A percentile compares a stretch with the other conserved stretches of the same genome.
phyloP scores from a whole-genome alignment of 495 filamentous ascomycete genomes.

The Penicillium ochrochloron region DNA sequence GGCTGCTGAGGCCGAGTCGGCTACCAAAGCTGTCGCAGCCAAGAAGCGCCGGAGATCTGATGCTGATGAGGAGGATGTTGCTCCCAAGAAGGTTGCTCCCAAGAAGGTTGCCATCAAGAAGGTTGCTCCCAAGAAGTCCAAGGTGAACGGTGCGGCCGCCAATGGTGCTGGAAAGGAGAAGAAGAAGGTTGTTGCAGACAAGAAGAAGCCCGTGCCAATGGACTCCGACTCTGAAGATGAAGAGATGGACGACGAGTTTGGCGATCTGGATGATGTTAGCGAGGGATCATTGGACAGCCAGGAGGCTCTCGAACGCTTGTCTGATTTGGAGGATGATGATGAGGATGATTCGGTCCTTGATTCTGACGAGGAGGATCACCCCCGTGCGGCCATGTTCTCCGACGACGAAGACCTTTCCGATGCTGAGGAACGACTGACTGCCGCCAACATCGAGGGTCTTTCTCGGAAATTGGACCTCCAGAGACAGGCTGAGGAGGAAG shows the following conservation, averaged over 20 bases:
- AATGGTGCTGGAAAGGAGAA: conserved; percentile 43
- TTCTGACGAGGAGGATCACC: conserved; percentile 67
- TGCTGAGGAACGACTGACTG: conserved; percentile 87
- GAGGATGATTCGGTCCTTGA: conserved; percentile 71
- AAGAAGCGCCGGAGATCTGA: conserved; percentile 72
- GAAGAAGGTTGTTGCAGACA: conserved; percentile 44
- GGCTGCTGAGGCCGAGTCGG: conserved; percentile 55
- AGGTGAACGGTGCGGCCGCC: conserved; percentile 43
- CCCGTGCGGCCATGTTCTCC: conserved; percentile 76
- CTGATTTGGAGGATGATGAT: conserved; percentile 58
- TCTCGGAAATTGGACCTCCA: conserved; percentile 79
- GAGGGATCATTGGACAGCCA: conserved; percentile 56
- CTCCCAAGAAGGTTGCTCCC: conserved; percentile 35
- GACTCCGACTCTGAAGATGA: conserved; percentile 49
- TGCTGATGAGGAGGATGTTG: conserved; percentile 42
- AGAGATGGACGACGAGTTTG: conserved; percentile 53
- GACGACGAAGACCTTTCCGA: conserved; percentile 93
- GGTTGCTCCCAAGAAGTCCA: conserved; percentile 49
- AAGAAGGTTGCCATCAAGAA: conserved; percentile 43
- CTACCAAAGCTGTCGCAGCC: conserved; percentile 46
- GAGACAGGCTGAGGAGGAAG: conserved; percentile 70
- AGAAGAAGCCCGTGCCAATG: conserved; percentile 51
- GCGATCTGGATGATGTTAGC: conserved; percentile 56
- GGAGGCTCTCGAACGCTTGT: conserved; percentile 47
- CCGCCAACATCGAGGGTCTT: conserved; percentile 93